Percentiles rank a stretch among this genome's conserved stretches.
These are phyloP conservation scores for Chondrus crispus DNA, from an alignment of 23 red algal species.

Conservation along the genomic window DNA sequence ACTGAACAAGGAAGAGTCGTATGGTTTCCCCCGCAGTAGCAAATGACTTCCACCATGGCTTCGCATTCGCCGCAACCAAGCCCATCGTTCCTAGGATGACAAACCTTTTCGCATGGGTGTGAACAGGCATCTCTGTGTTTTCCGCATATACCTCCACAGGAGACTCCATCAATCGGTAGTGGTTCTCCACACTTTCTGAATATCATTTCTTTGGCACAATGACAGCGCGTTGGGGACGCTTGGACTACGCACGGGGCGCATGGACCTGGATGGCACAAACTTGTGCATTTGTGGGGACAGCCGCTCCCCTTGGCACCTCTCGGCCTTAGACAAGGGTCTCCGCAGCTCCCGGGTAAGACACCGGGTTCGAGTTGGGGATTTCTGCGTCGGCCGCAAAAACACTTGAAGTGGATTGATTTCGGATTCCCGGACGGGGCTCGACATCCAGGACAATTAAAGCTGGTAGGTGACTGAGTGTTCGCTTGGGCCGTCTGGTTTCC, in stretches of 20 bases:
- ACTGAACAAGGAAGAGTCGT: constrained; percentile 26
- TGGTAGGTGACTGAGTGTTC: neutral
- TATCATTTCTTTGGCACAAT: constrained; percentile 35
- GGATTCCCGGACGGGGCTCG: neutral
- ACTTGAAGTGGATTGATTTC: constrained; percentile 21
- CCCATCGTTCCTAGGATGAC: neutral
- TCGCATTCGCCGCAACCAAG: constrained; percentile 10
- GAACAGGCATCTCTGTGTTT: neutral
- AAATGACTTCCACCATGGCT: neutral
- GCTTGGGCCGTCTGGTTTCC: neutral
- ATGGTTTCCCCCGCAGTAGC: constrained; percentile 16
- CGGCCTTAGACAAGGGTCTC: constrained; percentile 47
- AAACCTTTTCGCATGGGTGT: constrained; percentile 14
- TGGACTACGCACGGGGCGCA: constrained; percentile 57
- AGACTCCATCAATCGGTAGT: neutral
- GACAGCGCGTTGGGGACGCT: constrained; percentile 8
- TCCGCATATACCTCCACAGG: constrained; percentile 21
- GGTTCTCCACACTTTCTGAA: constrained; percentile 35
- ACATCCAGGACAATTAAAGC: constrained; percentile 66
- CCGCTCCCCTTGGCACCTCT: neutral
- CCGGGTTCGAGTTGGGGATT: constrained; percentile 61
- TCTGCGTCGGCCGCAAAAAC: constrained; percentile 52
- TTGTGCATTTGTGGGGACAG: constrained; percentile 61
- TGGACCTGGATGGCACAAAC: constrained; percentile 79
- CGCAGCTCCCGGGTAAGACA: constrained; percentile 56